Conservation (phyloP, 2,329 filamentous ascomycete genomes). For the Cercospora citrullina region DNA sequence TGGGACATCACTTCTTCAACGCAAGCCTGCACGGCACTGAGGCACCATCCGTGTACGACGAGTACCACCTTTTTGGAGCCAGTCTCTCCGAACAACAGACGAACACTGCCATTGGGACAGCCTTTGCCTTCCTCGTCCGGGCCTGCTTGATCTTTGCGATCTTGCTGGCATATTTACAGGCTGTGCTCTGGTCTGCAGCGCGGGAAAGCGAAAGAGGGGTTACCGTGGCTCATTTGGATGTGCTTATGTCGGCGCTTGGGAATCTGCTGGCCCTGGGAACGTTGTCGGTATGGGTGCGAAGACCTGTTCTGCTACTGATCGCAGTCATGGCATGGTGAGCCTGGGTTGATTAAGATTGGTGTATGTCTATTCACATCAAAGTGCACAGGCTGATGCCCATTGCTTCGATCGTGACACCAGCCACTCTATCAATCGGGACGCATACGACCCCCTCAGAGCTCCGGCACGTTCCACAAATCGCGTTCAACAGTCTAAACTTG, state of each 20-base stretch:
- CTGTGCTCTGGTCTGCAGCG: not conserved
- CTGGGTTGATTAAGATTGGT: too few relatives aligned
- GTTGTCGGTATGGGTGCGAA: not conserved
- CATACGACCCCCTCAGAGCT: not conserved
- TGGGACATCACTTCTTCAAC: conserved; percentile 11
- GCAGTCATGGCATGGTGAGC: not conserved
- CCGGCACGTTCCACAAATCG: not conserved
- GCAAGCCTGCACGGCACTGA: not conserved
- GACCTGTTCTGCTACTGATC: not conserved
- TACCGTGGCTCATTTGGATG: not conserved
- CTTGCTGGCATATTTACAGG: not conserved
- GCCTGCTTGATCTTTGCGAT: not conserved
- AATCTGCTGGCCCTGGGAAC: not conserved
- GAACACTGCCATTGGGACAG: conserved; percentile 13
- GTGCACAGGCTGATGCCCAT: conserved; percentile 3
- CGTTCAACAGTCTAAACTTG: not conserved
- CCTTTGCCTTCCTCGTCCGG: conserved; percentile 9
- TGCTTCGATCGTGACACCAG: conserved; percentile 9
- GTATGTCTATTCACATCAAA: not conserved
- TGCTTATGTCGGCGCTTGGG: not conserved
- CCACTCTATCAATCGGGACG: conserved; percentile 2
- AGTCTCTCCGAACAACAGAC: not conserved
- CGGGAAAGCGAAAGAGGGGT: not conserved
- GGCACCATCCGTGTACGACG: conserved; percentile 3
- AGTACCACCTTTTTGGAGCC: not conserved